Evolutionary conservation across 2,329 filamentous ascomycete genomes (phyloP).

Genomic region (Geosmithia flava): DNA sequence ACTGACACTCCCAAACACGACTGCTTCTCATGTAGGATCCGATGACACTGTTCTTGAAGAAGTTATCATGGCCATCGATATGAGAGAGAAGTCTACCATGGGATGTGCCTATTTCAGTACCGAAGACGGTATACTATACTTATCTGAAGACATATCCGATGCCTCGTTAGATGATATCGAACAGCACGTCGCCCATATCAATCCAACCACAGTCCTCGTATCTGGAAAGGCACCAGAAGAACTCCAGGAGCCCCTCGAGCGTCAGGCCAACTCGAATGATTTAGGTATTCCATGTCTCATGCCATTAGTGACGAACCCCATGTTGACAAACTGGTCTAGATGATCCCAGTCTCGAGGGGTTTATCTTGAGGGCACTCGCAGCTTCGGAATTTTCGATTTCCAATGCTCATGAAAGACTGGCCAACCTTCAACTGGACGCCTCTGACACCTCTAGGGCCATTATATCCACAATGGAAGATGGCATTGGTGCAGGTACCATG

Average conservation of each 20-base stretch:
- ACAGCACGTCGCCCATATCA: conserved; percentile 39
- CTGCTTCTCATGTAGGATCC: neutral
- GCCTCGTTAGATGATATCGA: conserved; percentile 60
- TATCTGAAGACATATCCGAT: conserved; percentile 65
- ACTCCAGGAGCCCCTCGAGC: conserved; percentile 18
- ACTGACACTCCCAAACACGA: neutral
- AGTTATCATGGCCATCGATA: conserved; percentile 68
- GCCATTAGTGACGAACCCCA: neutral
- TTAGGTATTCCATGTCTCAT: conserved; percentile 2
- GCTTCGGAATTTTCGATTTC: conserved; percentile 62
- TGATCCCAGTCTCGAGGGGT: neutral
- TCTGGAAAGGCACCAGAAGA: conserved; percentile 30
- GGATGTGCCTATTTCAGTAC: conserved; percentile 79
- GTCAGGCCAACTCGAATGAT: conserved; percentile 4
- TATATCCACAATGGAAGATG: conserved; percentile 1
- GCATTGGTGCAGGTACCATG: conserved; percentile 13
- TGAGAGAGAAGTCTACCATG: conserved; percentile 56
- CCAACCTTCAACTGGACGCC: conserved; percentile 20
- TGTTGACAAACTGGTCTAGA: neutral
- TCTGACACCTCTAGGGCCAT: conserved; percentile 4
- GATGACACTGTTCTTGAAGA: conserved; percentile 25
- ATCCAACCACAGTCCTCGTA: conserved; percentile 43
- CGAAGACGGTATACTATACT: conserved; percentile 53
- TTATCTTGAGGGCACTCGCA: conserved; percentile 51
- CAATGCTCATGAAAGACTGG: conserved; percentile 52